These are phyloP conservation scores for Tribonema minus DNA, from an alignment of 108 stramenopile genomes.

Conservation along the genomic window DNA sequence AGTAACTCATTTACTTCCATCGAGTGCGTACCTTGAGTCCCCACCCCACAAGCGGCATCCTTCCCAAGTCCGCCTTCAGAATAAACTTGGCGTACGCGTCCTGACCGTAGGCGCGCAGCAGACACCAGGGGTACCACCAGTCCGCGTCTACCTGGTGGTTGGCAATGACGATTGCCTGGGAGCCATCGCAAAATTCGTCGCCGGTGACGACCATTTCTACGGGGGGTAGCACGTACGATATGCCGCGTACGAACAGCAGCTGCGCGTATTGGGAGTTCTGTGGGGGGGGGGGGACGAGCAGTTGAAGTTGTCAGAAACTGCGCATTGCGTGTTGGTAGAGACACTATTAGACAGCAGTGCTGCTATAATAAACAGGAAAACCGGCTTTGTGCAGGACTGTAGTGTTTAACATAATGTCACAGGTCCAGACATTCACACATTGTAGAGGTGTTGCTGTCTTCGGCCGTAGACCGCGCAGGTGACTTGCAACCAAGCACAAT, in stretches of 20 bases:
- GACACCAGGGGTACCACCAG: neutral
- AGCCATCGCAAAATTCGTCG: constrained; percentile 3
- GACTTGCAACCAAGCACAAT: too few relatives aligned
- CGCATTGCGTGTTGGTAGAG: too few relatives aligned
- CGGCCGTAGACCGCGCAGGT: too few relatives aligned
- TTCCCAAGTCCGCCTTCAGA: neutral
- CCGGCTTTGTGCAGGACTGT: too few relatives aligned
- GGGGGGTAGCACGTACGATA: constrained; percentile 21
- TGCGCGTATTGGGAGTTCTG: constrained; percentile 36
- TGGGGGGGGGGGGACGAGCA: too few relatives aligned
- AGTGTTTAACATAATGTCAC: too few relatives aligned
- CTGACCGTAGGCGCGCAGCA: neutral
- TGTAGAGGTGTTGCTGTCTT: too few relatives aligned
- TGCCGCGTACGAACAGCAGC: constrained; percentile 19
- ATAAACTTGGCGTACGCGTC: neutral
- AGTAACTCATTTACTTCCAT: too few relatives aligned
- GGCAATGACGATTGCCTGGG: constrained; percentile 46
- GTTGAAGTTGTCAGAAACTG: too few relatives aligned
- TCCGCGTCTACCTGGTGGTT: constrained; percentile 38
- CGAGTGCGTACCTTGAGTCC: neutral
- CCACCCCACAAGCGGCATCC: neutral
- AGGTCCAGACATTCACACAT: too few relatives aligned
- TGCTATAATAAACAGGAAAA: too few relatives aligned
- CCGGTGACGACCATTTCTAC: constrained; percentile 33
- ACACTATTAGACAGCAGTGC: too few relatives aligned